Conservation (phyloP, 2,329 filamentous ascomycete species). For the Fusarium fujikuroi region DNA sequence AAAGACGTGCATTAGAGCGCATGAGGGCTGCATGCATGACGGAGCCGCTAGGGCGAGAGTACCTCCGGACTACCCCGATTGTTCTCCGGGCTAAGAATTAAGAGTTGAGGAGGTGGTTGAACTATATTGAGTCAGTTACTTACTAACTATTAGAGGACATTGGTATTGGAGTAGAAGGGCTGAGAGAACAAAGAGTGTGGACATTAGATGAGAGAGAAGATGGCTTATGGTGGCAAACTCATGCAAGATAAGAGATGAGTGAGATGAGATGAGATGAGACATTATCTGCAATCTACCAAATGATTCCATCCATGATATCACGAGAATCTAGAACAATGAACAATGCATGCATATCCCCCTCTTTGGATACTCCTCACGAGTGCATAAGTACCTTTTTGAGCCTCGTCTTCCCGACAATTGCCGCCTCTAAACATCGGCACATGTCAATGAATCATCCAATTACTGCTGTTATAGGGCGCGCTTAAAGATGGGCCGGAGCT, state of each 20-base stretch:
- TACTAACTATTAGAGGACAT: neutral
- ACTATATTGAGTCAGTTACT: constrained; percentile 13
- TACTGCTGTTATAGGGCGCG: neutral
- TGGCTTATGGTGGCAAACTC: neutral
- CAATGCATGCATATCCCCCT: neutral
- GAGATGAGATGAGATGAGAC: neutral
- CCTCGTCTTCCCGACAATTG: constrained; percentile 40
- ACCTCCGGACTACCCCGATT: constrained; percentile 30
- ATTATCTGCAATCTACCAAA: neutral
- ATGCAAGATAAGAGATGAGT: neutral
- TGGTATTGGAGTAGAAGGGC: neutral
- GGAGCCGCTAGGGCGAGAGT: constrained; percentile 2
- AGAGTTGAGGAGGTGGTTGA: neutral
- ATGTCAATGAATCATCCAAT: constrained; percentile 18
- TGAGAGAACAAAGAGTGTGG: neutral
- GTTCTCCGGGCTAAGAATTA: neutral
- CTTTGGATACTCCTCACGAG: constrained; percentile 20
- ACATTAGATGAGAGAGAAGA: neutral
- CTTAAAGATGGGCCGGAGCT: constrained; percentile 28
- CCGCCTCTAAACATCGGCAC: constrained; percentile 24
- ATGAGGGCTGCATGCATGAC: constrained; percentile 24
- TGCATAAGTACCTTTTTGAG: constrained; percentile 11
- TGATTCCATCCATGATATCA: constrained; percentile 27
- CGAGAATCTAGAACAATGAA: constrained; percentile 21
- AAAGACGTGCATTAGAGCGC: constrained; percentile 26